phyloP scores from a whole-genome alignment of 2,329 filamentous ascomycete species.

The Diaporthe citriasiana region DNA sequence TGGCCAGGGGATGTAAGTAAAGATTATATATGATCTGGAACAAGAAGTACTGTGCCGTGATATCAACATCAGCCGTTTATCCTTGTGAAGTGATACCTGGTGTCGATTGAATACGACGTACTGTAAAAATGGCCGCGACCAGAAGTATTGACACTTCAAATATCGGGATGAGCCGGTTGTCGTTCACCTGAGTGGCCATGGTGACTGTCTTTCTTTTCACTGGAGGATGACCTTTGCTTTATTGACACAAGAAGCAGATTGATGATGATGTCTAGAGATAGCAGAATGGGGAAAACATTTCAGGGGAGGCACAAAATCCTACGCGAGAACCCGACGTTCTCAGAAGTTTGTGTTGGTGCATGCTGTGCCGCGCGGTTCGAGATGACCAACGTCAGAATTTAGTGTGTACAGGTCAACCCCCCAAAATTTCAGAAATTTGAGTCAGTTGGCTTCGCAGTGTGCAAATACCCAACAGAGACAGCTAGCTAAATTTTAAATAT shows the following conservation, averaged over 20 bases:
- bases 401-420: too few relatives aligned
- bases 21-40: constrained; percentile 41
- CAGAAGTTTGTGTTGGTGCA: too few relatives aligned
- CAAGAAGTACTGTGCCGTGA: constrained; percentile 36
- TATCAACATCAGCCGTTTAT: not conserved
- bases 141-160: not conserved
- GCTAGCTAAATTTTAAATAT: too few relatives aligned
- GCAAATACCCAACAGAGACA: too few relatives aligned
- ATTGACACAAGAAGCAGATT: not conserved
- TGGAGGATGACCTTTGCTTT: not conserved
- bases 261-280: not conserved
- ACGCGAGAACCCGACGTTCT: not conserved
- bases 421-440: too few relatives aligned
- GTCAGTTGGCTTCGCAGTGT: too few relatives aligned
- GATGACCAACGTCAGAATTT: too few relatives aligned
- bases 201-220: too few relatives aligned
- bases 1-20: constrained; percentile 43
- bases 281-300: not conserved
- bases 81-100: not conserved
- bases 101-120: not conserved
- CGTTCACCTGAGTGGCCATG: not conserved
- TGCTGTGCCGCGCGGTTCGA: too few relatives aligned
- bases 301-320: not conserved
- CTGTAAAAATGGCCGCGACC: not conserved
- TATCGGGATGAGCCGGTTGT: not conserved